These are phyloP conservation scores for Spergularia marina DNA, from an alignment of 148 eudicot species.

Conservation along the genomic window DNA sequence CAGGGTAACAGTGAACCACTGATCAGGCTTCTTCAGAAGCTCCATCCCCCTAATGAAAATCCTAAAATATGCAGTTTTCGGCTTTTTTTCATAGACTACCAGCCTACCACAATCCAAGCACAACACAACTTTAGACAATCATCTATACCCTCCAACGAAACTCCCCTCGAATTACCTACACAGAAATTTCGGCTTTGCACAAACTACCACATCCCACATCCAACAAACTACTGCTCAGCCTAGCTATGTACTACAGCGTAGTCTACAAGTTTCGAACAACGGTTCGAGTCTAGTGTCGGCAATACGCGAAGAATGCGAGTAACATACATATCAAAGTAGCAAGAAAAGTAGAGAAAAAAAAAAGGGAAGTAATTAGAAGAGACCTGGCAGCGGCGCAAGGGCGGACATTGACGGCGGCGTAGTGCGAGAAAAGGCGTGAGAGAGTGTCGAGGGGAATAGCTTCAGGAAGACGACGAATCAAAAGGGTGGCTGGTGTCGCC, in stretches of 20 bases:
- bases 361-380: not conserved
- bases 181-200: not conserved
- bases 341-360: too few species aligned
- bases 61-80: not conserved
- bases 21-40: too few species aligned
- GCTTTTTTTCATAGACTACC: too few species aligned
- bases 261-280: too few species aligned
- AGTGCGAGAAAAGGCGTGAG: slow-evolving; percentile 71
- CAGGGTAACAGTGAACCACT: too few species aligned
- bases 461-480: slow-evolving; percentile 84
- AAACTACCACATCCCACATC: not conserved
- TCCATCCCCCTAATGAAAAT: not conserved
- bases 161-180: not conserved
- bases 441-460: slow-evolving; percentile 71
- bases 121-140: too few species aligned
- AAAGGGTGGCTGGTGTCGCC: slow-evolving; percentile 39
- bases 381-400: slow-evolving; percentile 62
- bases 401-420: slow-evolving; percentile 68
- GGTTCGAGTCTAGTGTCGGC: too few species aligned
- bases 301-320: too few species aligned
- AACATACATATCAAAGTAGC: too few species aligned
- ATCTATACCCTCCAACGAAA: too few species aligned
- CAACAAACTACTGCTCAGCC: not conserved
- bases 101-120: too few species aligned
- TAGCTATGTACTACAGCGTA: too few species aligned